Base-by-base conservation (phyloP, 495 filamentous ascomycete genomes). In the Aspergillus coremiiformis region DNA sequence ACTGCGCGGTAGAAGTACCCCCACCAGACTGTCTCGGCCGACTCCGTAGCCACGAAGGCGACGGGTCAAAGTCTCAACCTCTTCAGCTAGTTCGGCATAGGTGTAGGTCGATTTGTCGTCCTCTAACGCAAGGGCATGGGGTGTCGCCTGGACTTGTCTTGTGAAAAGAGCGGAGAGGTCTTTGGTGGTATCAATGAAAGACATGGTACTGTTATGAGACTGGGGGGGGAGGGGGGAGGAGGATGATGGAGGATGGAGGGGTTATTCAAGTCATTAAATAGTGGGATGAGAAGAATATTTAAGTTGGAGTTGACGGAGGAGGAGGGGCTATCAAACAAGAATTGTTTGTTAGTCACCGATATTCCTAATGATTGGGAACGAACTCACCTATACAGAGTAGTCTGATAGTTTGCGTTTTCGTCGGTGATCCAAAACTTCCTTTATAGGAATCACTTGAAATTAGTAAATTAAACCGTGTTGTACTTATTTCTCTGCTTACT, bases 1-100 rank as follows among this genome's bases (percentile, higher is more conserved):
- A 55, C 81, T 84, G 5, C 84, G 77, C 29, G 80, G 82, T 48
- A 87, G 67, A 15, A 87, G 69, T 43, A 87, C 77, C 21, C 84
- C 84, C 26, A 85, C 84, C 19, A 84, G 71, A 27, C 66, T 72
- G 59, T 86, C 81, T 15, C 82, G 78, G 20, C 75, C 70, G 33
- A 85, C 82, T 12, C 82, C 83, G 61, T 78, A 69, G 45, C 65
- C 57, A 5, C 77, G 78, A 35, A 87, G 76, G 30, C 72, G 78
- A 53, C 57, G 63, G 33, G 81, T 73, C 19, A 85, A 73, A 14
- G 58, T 60, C 27, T 73, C 71, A 27, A 83, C 80, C 56, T 79
- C 73, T n/a, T 69, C 39, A 46, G 83, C 80, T 37, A 87, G 70
- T 67, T 84, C 71, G 17, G 65, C 63, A 63, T 87, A 87, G 37